Base-by-base conservation (phyloP, 1,284 basidiomycete genomes). In the Sporisorium scitamineum region DNA sequence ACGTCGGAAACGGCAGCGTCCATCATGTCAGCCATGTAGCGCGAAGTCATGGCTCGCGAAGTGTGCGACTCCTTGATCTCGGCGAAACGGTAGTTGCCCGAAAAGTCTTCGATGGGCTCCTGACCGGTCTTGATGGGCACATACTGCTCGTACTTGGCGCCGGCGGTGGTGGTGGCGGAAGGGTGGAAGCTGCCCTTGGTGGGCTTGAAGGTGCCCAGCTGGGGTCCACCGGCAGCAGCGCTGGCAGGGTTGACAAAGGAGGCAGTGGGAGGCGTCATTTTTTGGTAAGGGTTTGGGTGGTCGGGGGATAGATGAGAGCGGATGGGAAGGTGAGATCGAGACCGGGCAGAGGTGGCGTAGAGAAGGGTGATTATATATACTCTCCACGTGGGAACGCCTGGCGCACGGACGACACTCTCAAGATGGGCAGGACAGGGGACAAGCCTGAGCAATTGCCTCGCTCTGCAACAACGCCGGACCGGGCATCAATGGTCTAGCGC, bases 1-100 rank as follows among this genome's bases (percentile, higher is more conserved):
- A 94, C 90, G 81, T 94, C 93, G 29, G 92, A 92, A 13, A 93
- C 87, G 31, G 89, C 89, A 6, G 79, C 66, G 29, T 76, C 64
- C 76, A 84, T 80, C 81, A 84, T 82, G 64, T 81, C 81, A 34
- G 64, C 45, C 69, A 77, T 80, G 69, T 84, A 84, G 13, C 80
- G 73, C 18, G 55, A 32, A 10, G 79, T 84, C 82, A 84, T 84
- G 24, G 82, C 82, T 5, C 82, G 74, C 26, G 72, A 74, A 7
- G 82, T 83, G 65, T 83, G 76, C 27, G 73, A 76, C 59, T 84
- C 82, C 51, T 82, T 80, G 76, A 84, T 84, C 20, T 79, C 72
- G 26, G 82, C 82, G 32, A 84, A 84, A 0, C 68, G 65, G 67
- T 83, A 84, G 65, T 81, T 62, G 71, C 79, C 80, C 8, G 74